phyloP scores from a whole-genome alignment of 208 protist genomes.

The Crithidia mellificae region DNA sequence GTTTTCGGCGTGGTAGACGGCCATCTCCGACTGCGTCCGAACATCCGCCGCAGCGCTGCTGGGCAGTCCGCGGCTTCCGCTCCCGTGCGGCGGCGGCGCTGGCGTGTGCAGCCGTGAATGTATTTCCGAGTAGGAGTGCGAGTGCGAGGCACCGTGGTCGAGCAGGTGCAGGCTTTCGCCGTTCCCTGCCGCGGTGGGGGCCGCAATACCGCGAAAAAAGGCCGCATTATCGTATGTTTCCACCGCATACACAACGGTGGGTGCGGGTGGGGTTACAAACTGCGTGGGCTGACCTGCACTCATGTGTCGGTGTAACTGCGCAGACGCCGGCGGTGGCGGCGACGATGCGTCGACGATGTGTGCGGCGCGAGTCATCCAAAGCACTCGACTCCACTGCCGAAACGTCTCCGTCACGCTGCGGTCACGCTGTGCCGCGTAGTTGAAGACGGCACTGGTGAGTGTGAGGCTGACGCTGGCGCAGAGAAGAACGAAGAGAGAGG shows the following conservation, averaged over 20 bases:
- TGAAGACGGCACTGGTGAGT: constrained; percentile 41
- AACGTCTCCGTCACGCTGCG: constrained; percentile 27
- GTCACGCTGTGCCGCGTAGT: constrained; percentile 25
- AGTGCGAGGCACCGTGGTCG: neutral
- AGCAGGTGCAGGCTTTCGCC: neutral
- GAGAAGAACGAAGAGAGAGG: constrained; percentile 39
- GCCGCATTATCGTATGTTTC: constrained; percentile 30
- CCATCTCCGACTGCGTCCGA: neutral
- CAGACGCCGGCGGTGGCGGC: too few relatives aligned
- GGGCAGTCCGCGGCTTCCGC: too few relatives aligned
- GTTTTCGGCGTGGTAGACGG: constrained; percentile 22
- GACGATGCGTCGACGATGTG: constrained; percentile 39
- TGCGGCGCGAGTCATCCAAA: constrained; percentile 36
- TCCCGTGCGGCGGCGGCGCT: neutral
- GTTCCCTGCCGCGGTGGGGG: neutral
- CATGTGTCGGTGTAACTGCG: too few relatives aligned
- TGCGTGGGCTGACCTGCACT: too few relatives aligned
- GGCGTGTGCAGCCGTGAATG: neutral
- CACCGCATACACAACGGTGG: constrained; percentile 11
- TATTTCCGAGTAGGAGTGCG: neutral
- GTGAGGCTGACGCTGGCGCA: constrained; percentile 40
- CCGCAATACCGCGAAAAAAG: constrained; percentile 32
- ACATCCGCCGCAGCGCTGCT: too few relatives aligned
- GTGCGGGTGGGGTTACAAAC: too few relatives aligned
- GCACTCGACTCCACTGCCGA: constrained; percentile 36